These are phyloP conservation scores for Phellinidium pouzarii DNA, from an alignment of 1,284 basidiomycete genomes.

Conservation along the genomic window DNA sequence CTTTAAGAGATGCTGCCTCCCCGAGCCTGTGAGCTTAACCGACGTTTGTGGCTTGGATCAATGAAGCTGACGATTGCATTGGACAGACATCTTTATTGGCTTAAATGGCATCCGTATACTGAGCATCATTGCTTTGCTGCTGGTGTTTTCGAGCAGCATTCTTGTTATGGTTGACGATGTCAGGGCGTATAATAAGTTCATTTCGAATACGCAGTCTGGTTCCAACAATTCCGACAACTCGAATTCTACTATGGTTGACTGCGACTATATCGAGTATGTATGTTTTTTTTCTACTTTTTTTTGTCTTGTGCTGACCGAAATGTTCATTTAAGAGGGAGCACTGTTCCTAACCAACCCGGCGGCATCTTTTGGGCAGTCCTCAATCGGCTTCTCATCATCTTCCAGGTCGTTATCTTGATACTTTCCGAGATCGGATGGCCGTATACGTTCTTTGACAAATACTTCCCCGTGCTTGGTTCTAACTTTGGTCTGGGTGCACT, in stretches of 20 bases:
- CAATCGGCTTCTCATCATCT: conserved; percentile 74
- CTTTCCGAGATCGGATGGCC: conserved; percentile 78
- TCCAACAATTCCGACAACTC: conserved; percentile 22
- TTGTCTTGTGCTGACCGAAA: conserved; percentile 15
- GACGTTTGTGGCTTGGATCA: neutral
- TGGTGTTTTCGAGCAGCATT: conserved; percentile 78
- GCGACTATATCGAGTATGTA: conserved; percentile 71
- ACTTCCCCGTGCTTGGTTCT: conserved; percentile 81
- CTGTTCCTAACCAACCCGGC: conserved; percentile 80
- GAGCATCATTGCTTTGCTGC: conserved; percentile 72
- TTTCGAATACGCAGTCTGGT: conserved; percentile 34
- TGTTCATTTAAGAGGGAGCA: conserved; percentile 46
- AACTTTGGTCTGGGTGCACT: conserved; percentile 77
- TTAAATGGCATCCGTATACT: conserved; percentile 74
- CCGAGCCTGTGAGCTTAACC: conserved; percentile 33
- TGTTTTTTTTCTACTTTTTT: conserved; percentile 2
- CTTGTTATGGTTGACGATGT: conserved; percentile 75
- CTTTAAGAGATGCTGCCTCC: conserved; percentile 29
- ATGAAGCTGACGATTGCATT: neutral
- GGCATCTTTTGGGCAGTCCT: conserved; percentile 85
- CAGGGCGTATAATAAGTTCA: conserved; percentile 65
- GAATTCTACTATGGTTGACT: conserved; percentile 41
- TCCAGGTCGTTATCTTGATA: conserved; percentile 68
- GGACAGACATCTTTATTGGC: conserved; percentile 63
- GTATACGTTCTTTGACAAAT: conserved; percentile 61